These are phyloP conservation scores for Penicillium sp. DNA, from an alignment of 2,329 filamentous ascomycete genomes.

Conservation along the genomic window DNA sequence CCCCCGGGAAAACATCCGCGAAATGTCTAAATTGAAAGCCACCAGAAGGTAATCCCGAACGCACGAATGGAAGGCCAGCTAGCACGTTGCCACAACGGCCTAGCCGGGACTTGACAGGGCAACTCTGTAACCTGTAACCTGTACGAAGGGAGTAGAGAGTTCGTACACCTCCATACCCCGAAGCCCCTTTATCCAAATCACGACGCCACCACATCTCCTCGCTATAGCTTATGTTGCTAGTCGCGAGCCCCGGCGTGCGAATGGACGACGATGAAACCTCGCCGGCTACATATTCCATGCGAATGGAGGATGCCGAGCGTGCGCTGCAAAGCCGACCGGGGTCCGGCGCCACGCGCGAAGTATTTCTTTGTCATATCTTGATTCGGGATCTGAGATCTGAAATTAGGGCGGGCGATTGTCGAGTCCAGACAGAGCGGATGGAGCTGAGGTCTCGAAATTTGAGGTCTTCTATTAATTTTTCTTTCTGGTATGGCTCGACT, in stretches of 20 bases:
- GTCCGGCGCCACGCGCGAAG: conserved; percentile 7
- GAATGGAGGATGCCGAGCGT: not conserved
- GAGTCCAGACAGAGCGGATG: not conserved
- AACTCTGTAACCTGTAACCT: not conserved
- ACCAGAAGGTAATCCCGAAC: conserved; percentile 1
- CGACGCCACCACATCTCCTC: conserved; percentile 11
- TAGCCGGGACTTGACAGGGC: conserved; percentile 9
- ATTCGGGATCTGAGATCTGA: conserved; percentile 7
- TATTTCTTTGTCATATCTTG: conserved; percentile 7
- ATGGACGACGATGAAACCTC: not conserved
- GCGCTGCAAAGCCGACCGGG: conserved; percentile 4
- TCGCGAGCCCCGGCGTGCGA: conserved; percentile 1
- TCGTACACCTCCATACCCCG: conserved; percentile 6
- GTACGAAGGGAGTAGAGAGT: not conserved
- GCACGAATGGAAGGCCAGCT: conserved; percentile 4
- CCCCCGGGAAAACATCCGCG: conserved; percentile 13
- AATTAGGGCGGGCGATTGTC: conserved; percentile 2
- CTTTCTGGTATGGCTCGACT: not conserved
- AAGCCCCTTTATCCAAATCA: conserved; percentile 12
- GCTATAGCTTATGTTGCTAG: conserved; percentile 7
- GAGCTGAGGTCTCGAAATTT: conserved; percentile 4
- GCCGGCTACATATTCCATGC: conserved; percentile 10
- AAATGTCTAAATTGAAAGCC: conserved; percentile 3
- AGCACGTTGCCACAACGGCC: conserved; percentile 19
- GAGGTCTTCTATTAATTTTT: not conserved